Evolutionary conservation across 2,329 filamentous ascomycete species (phyloP), one percentile per base, ranked within the genome.

Genomic region (Claviceps purpurea): DNA sequence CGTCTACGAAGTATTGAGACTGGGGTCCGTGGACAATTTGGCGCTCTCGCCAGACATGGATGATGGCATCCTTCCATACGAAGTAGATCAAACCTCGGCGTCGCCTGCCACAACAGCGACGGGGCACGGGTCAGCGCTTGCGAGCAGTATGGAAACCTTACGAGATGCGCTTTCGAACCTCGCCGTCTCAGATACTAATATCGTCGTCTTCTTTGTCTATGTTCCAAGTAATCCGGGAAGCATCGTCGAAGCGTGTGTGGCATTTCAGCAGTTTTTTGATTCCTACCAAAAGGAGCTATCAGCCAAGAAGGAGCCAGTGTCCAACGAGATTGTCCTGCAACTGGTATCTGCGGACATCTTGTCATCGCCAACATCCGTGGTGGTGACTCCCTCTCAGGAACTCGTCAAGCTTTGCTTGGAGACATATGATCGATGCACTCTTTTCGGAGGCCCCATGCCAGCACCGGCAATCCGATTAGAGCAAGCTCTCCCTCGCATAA

Each of bases 191-290:
- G 69, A 74, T 43, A 75, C 75, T 54, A 88, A 84, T 58, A 77
- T 89, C 54, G 85, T 93, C 16, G 73, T 93, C 16, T 91, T 87
- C 62, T 82, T 89, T 59, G 70, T 90, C 40, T 87, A 90, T 64
- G 79, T 81, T 0, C 81, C 85, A 2, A 73, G 78, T 16, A 74
- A 77, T 46, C 73, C 79, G 1, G 72, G 74, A 4, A 78, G 82
- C 52, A 69, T 87, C 61, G 75, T 85, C 14, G 82, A 89, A 55
- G 77, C 87, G 1, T 91, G 86, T 61, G 75, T 79, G 11, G 81
- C 84, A 11, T 91, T 91, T 62, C 83, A 86, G 64, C 73, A 78
- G 41, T 77, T 91, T 5, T 86, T 84, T 58, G 81, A 87, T 55
- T 65, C 70, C 3, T 76, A 76, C 47, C 74, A 72, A 54, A 75